These are phyloP conservation scores for Alternaria ethzedia DNA, from an alignment of 2,329 filamentous ascomycete genomes.

Conservation along the genomic window DNA sequence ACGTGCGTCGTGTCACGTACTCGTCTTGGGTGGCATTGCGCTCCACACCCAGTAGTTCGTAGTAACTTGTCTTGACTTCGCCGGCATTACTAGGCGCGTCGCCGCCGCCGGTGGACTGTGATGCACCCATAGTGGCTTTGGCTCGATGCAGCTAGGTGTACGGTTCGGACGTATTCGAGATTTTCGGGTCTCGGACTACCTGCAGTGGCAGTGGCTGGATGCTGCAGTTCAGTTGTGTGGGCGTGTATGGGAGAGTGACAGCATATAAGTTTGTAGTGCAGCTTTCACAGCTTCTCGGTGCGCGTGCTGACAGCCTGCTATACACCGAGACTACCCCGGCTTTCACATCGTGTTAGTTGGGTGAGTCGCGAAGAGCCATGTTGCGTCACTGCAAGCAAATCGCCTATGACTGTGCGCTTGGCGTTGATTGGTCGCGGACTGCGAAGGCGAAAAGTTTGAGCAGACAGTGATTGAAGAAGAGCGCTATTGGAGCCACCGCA, in stretches of 20 bases:
- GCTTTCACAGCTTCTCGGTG: neutral
- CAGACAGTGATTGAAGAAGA: conserved; percentile 11
- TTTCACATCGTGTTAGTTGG: neutral
- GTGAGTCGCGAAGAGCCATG: conserved; percentile 10
- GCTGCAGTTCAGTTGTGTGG: conserved; percentile 1
- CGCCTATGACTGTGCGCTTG: conserved; percentile 21
- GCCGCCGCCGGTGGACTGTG: conserved; percentile 50
- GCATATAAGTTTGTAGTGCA: neutral
- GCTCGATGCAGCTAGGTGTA: conserved; percentile 10
- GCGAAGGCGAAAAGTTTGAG: conserved; percentile 15
- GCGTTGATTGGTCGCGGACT: conserved; percentile 20
- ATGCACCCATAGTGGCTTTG: conserved; percentile 51
- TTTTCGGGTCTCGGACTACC: conserved; percentile 16
- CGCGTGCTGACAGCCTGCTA: neutral
- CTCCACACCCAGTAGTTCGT: conserved; percentile 80
- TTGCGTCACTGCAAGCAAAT: conserved; percentile 5
- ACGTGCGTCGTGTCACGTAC: conserved; percentile 53
- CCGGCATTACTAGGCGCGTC: conserved; percentile 27
- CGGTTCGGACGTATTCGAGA: conserved; percentile 9
- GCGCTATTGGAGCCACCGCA: conserved; percentile 9
- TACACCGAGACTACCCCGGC: neutral
- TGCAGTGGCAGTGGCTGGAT: neutral
- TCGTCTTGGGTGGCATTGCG: conserved; percentile 80
- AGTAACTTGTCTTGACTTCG: conserved; percentile 76
- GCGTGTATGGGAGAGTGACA: neutral